Base-by-base conservation (phyloP, 805 yeast genomes). In the Saccharomycopsis vini region DNA sequence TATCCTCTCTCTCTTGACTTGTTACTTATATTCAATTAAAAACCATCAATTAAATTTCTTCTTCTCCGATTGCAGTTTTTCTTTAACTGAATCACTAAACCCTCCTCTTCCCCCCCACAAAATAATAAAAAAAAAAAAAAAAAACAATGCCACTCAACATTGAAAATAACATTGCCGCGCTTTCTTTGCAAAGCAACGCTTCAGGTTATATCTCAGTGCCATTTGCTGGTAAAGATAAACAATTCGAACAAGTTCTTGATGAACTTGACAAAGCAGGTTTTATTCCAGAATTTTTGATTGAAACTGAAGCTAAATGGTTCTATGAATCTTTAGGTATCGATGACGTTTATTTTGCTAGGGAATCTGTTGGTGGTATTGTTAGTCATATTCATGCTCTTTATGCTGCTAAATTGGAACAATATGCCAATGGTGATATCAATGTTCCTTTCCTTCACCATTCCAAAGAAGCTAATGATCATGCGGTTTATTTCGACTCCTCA, bases 371-470 rank as follows among this genome's bases (percentile, higher is more conserved):
- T 42, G 84, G 81, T 49, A 83, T 90, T 52, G 89, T 85, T 15
- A 74, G 81, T 43, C 88, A 89, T 57, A 85, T 90, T 54, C 83
- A 83, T 57, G 83, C 96, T 7, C 69, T 90, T 43, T 90, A 90
- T 63, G 85, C 96, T 28, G 89, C 97, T 45, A 92, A 92, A 61
- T 74, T 92, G 43, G 92, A 90, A 54, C 95, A 95, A 5, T 85
- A 72, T 58, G 82, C 92, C 3, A 65, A 73, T 50, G 72, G 79
- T 39, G 73, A 66, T 45, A 67, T 69, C 43, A 63, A 62, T 46
- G 65, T 67, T 50, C 80, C 81, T 18, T 73, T 78, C 52, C n/a
- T n/a, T n/a, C n/a, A n/a, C n/a, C n/a, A n/a, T n/a, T 9, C 33
- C n/a, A 30, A 7, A 9, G 89, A 86, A 60, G 73, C 75, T 37